These are phyloP conservation scores for Chaetomiaceae sp. DNA, from an alignment of 2,329 filamentous ascomycete genomes.

Conservation along the genomic window DNA sequence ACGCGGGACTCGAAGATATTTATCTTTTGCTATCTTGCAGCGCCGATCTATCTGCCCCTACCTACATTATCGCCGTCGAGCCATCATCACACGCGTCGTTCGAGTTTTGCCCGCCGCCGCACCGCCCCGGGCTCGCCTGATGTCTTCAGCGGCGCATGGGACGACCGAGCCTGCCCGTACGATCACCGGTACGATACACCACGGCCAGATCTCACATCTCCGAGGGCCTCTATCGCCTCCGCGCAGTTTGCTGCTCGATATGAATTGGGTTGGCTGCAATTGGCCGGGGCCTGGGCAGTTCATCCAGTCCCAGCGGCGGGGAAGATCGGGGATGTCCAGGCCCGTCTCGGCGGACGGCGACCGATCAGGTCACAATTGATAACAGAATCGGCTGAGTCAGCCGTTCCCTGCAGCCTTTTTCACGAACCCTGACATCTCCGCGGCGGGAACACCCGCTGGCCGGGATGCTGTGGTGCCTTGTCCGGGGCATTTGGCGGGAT, in stretches of 20 bases:
- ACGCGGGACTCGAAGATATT: neutral
- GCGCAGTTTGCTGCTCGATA: neutral
- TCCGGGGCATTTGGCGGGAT: neutral
- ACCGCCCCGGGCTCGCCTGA: conserved; percentile 5
- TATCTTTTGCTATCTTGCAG: conserved; percentile 1
- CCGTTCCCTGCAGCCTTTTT: neutral
- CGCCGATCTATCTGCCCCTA: no score
- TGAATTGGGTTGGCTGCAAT: conserved; percentile 1
- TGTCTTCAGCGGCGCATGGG: conserved; percentile 3
- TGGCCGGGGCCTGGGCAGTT: neutral
- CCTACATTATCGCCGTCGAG: no score
- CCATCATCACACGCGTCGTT: neutral
- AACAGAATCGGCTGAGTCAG: conserved; percentile 20
- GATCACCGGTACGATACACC: no score
- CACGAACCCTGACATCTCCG: conserved; percentile 16
- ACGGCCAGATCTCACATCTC: conserved; percentile 14
- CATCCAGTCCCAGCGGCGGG: neutral
- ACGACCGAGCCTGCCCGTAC: conserved; percentile 10
- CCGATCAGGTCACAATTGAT: conserved; percentile 24
- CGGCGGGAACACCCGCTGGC: conserved; percentile 21
- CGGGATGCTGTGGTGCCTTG: neutral
- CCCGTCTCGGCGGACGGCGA: neutral
- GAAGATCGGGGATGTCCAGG: neutral
- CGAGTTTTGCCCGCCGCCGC: neutral
- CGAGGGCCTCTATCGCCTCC: conserved; percentile 10